A percentile compares a stretch with the other conserved stretches of the same genome.
phyloP scores from a whole-genome alignment of 306 rosid genomes.

The Inga leiocalycina region DNA sequence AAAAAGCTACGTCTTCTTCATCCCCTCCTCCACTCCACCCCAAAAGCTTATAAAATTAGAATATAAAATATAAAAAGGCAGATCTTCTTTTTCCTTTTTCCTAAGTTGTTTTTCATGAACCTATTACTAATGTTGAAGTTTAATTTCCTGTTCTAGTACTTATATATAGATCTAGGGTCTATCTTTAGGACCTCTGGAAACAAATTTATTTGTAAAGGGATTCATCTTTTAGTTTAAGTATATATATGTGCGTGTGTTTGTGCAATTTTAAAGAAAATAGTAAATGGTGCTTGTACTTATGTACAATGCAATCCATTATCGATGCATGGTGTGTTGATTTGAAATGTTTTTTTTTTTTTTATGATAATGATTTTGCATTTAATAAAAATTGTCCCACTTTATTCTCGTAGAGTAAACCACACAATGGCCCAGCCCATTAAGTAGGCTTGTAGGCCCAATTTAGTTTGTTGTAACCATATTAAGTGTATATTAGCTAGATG shows the following conservation, averaged over 20 bases:
- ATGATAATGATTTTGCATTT: not conserved
- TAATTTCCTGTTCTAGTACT: conserved; percentile 40
- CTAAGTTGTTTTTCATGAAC: conserved; percentile 38
- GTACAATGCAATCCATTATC: no score
- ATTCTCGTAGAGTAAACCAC: not conserved
- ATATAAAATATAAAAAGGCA: not conserved
- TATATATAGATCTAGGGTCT: conserved; percentile 37
- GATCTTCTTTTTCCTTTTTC: conserved; percentile 3
- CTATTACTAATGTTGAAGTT: conserved; percentile 36
- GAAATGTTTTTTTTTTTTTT: no score
- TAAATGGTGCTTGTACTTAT: no score
- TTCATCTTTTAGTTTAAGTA: conserved; percentile 36
- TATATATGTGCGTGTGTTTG: not conserved
- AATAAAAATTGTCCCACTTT: not conserved
- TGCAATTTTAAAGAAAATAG: no score
- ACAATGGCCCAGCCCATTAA: no score
- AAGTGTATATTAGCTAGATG: no score
- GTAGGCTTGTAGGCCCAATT: no score
- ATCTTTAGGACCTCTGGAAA: conserved; percentile 28
- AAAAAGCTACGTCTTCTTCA: not conserved
- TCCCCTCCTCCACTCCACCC: not conserved
- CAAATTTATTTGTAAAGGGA: conserved; percentile 55
- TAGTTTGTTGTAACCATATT: no score
- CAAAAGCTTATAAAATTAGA: not conserved
- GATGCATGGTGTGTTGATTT: no score